Base-by-base conservation (phyloP, 2,329 filamentous ascomycete species). In the Exophiala phaeomuriformis region DNA sequence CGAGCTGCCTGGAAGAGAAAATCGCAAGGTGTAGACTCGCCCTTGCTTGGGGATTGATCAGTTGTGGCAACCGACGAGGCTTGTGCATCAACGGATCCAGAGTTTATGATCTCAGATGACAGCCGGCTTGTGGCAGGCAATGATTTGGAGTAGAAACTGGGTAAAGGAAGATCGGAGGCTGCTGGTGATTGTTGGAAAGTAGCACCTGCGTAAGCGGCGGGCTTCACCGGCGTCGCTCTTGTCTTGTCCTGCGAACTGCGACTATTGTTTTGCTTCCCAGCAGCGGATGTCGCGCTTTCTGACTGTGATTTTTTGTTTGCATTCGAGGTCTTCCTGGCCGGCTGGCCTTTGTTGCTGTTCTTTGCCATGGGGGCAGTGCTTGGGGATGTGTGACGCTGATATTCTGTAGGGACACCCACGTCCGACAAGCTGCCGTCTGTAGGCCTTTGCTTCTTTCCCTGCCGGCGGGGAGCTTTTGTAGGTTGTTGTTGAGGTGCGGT, bases 181-280 rank as follows among this genome's bases (percentile, higher is more conserved):
- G 90, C 91, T 19, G 93, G 93, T 5, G 93, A 97, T 39, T 90
- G 88, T 69, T 96, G 90, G 69, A 97, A 98, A 3, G 90, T 94
- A 33, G 91, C 86, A 9, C 91, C 93, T 37, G 93, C 93, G 71
- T 95, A 98, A 43, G 85, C 83, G 57, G 68, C 66, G 57, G 68
- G 65, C 55, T 81, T 75, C 44, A 67, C 65, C 33, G 75, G 73
- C 5, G 70, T 71, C 43, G 66, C 65, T 37, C 68, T 66, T 49
- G 67, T 63, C 46, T 71, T 59, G 19, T 55, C 56, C 5, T 40
- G 39, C n/a, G 50, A 29, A 68, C 68, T 10, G 66, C 71, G 36
- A 68, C 69, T 10, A 67, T 71, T 35, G 19, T 36, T 31, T 12
- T 49, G 42, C 41, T 51, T 57, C 8, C 29, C 33, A 7, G 19